These are phyloP conservation scores for Biancaea sappan DNA, from an alignment of 306 rosid species.

Conservation along the genomic window DNA sequence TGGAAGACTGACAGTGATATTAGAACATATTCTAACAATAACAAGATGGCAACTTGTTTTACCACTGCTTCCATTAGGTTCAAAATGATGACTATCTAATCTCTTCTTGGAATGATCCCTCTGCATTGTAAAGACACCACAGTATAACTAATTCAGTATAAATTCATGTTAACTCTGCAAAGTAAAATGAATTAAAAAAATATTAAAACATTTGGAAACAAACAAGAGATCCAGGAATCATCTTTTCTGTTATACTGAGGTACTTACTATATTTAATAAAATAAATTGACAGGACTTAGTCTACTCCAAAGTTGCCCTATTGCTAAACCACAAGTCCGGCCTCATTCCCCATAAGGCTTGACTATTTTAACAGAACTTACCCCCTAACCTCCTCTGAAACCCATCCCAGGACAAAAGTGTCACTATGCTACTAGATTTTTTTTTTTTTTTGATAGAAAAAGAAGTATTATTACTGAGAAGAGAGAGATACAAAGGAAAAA, in stretches of 20 bases:
- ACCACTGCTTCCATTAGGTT: slow-evolving; percentile 86
- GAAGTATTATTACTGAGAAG: too few species aligned
- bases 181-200: not conserved
- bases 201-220: slow-evolving; percentile 17
- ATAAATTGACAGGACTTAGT: not conserved
- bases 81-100: slow-evolving; percentile 73
- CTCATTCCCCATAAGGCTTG: not conserved
- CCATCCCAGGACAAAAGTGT: not conserved
- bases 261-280: not conserved
- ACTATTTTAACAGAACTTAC: not conserved
- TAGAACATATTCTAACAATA: slow-evolving; percentile 25
- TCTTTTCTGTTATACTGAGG: not conserved
- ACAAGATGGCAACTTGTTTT: slow-evolving; percentile 32
- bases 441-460: too few species aligned
- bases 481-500: too few species aligned
- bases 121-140: slow-evolving; percentile 56
- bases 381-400: not conserved
- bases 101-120: slow-evolving; percentile 86
- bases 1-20: not conserved
- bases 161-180: not conserved
- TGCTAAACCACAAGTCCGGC: not conserved
- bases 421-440: not conserved
- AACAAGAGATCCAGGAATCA: not conserved
- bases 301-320: not conserved
- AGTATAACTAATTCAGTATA: not conserved